Evolutionary conservation across 768 basidiomycete species (phyloP), one percentile per base, ranked within the genome.

Genomic region (Suillus subluteus): DNA sequence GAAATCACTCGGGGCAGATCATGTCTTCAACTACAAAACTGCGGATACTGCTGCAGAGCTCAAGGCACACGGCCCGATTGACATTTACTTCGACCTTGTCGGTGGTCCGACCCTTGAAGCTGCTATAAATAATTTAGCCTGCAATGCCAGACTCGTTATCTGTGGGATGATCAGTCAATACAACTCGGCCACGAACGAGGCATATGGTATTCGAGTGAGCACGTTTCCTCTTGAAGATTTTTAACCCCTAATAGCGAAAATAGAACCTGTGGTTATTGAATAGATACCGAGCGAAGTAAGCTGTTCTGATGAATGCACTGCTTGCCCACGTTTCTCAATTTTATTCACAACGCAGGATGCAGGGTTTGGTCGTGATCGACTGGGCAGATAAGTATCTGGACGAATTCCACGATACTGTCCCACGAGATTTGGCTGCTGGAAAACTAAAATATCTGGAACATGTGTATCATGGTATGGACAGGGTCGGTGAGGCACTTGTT

Each of bases 21-120:
- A 89, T 7, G 87, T 82, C 0, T 91, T 91, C 79, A 91, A 92
- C 74, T 92, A 90, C 78, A 90, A 93, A 81, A 91, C 83, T 0
- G 79, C 79, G 0, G 78, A 79, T 58, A 87, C 85, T 0, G 71
- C 70, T 1, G 84, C 88, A 13, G 79, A 89, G 3, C 76, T 94
- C 46, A 72, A 73, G 67, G 82, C 81, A 65, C 82, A 91, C 69
- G 89, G 89, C 2, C 86, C 84, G 0, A 81, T 90, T 55, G 80
- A 88, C 70, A 75, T 88, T 79, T 87, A 75, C 66, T 68, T 69
- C 35, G 86, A 88, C 67, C 83, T 86, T 52, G 88, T 89, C 13
- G 88, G 87, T 12, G 88, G 88, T 2, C 82, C 86, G 62, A 83
- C 80, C 0, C 78, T 91, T 6, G 88, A 91, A 9, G 80, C 82